Evolutionary conservation across 2,329 filamentous ascomycete genomes (phyloP), one percentile per base, ranked within the genome.

Genomic region (Rhexocercosporidium sp.): DNA sequence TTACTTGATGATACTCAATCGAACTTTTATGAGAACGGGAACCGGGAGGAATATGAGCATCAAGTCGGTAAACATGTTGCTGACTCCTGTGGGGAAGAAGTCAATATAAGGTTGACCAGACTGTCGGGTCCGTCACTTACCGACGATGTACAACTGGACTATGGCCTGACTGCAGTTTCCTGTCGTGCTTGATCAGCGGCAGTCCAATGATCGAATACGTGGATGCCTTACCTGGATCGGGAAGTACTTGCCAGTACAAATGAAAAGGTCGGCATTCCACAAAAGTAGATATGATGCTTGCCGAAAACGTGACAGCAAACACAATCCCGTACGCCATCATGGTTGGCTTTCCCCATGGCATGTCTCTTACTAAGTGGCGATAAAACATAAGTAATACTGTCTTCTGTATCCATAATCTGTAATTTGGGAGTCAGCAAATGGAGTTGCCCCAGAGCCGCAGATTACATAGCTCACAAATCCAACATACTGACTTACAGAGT

Each of bases 21-120:
- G 37, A 25, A 72, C 57, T 31, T 60, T 66, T 18, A 71, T 27
- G 1, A 71, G 59, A 31, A 46, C 41, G n/a, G 70, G 69, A 37
- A 72, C 56, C 6, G 70, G 70, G 16, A 72, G 65, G 27, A 69
- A 41, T 37, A 72, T 72, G 20, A 72, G 68, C 29, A 72, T 62
- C 25, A 72, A 25, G 47, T 72, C 70, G n/a, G 70, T 72, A 44
- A 67, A 54, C 14, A 72, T 71, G 41, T 72, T 72, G 20, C 69
- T 54, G 27, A 56, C 61, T n/a, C 62, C 67, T 47, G 69, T 11
- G 20, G 12, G 64, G 29, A 3, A 62, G 37, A 9, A 68, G 57
- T 54, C 46, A 65, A 2, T 65, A 46, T 61, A 59, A 29, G 31
- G 29, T 22, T 59, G 59, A 3, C 39, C 57, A 60, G 14, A 60